Percentiles rank a stretch among this genome's conserved stretches.
These are phyloP conservation scores for Nicotiana tomentosiformis DNA, from an alignment of 257 asterid genomes.

Conservation along the genomic window DNA sequence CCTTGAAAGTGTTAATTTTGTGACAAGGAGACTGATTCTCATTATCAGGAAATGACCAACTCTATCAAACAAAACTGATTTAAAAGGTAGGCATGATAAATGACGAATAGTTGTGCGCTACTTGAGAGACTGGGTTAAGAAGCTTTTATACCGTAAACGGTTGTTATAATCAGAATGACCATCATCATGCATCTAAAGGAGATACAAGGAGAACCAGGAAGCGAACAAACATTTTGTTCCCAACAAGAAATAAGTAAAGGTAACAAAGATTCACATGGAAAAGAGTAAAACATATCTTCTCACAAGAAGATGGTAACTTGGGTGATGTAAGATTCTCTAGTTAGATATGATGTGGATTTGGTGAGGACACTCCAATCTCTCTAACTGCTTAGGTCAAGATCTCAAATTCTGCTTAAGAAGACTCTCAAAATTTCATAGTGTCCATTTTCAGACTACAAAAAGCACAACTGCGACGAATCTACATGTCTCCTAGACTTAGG, in stretches of 20 bases:
- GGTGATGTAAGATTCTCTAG: not conserved
- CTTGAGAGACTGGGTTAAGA: too few relatives aligned
- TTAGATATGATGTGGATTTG: not conserved
- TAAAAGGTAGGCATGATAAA: too few relatives aligned
- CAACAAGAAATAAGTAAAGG: not conserved
- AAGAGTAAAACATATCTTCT: not conserved
- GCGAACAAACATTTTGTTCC: not conserved
- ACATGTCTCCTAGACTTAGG: not conserved
- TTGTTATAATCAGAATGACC: too few relatives aligned
- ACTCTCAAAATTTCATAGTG: not conserved
- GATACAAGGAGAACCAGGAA: not conserved
- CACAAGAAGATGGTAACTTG: not conserved
- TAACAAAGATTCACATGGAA: not conserved
- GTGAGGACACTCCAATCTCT: not conserved
- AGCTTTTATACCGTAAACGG: too few relatives aligned
- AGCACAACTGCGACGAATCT: not conserved
- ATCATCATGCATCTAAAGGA: not conserved
- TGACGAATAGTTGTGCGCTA: too few relatives aligned
- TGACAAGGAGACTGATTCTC: not conserved
- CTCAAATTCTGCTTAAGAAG: not conserved
- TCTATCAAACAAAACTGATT: too few relatives aligned
- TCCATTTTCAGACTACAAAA: not conserved
- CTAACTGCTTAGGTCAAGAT: not conserved
- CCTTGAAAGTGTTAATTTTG: not conserved
- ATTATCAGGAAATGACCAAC: too few relatives aligned